These are phyloP conservation scores for Diutina catenulata DNA, from an alignment of 1,139 yeast species.

Conservation along the genomic window DNA sequence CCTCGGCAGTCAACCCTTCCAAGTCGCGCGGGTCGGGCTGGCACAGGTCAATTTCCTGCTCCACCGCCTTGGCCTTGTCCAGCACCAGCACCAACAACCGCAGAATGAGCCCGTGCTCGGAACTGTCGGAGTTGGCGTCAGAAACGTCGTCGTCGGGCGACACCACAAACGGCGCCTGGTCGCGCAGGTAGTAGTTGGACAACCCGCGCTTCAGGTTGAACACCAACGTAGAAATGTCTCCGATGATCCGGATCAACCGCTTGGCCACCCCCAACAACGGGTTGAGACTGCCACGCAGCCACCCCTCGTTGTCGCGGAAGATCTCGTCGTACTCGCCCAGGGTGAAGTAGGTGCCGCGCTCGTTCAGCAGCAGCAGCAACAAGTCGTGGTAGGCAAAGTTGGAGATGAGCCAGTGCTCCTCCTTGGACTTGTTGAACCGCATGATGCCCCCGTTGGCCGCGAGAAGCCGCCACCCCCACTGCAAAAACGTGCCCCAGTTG, in stretches of 20 bases:
- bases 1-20: slow-evolving; percentile 34
- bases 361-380: slow-evolving; percentile 47
- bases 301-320: slow-evolving; percentile 24
- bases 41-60: slow-evolving; percentile 36
- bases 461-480: slow-evolving; percentile 50
- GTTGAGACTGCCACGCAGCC: slow-evolving; percentile 32
- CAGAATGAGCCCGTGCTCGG: slow-evolving; percentile 18
- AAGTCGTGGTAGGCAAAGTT: slow-evolving; percentile 78
- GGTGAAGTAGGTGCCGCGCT: slow-evolving; percentile 47
- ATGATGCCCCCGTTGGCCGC: slow-evolving; percentile 48
- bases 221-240: slow-evolving; percentile 56
- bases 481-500: slow-evolving; percentile 53
- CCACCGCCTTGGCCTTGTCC: slow-evolving; percentile 33
- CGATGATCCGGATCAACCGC: slow-evolving; percentile 51
- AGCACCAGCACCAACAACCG: slow-evolving; percentile 15
- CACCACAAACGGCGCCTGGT: not conserved
- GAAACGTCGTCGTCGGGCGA: slow-evolving; percentile 8
- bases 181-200: not conserved
- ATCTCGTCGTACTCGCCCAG: slow-evolving; percentile 44
- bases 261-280: slow-evolving; percentile 68
- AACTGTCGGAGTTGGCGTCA: slow-evolving; percentile 14
- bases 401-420: slow-evolving; percentile 64
- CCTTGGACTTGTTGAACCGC: slow-evolving; percentile 39
- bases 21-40: slow-evolving; percentile 46
- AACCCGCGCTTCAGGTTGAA: slow-evolving; percentile 28